These are phyloP conservation scores for Colletotrichum sp. DNA, from an alignment of 2,329 filamentous ascomycete species.

Conservation along the genomic window DNA sequence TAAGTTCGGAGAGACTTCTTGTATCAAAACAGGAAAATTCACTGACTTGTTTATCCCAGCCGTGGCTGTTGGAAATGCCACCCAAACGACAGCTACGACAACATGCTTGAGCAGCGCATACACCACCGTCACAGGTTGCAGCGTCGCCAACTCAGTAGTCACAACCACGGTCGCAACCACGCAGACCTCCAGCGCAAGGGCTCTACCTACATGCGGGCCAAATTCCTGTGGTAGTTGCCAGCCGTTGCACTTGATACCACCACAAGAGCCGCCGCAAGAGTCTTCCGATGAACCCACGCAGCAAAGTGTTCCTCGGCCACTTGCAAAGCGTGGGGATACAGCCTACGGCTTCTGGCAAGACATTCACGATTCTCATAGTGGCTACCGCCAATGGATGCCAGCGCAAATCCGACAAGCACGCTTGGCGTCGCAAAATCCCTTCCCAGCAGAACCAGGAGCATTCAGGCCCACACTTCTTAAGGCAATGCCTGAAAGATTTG, in stretches of 20 bases:
- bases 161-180: not conserved
- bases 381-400: not conserved
- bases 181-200: not conserved
- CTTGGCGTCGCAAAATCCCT: not conserved
- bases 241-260: not conserved
- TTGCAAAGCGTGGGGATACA: not conserved
- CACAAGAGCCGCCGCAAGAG: not conserved
- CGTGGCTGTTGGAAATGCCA: not conserved
- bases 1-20: not conserved
- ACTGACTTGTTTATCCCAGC: not conserved
- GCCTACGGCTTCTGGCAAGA: not conserved
- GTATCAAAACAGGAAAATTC: not conserved
- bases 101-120: not conserved
- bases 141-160: not conserved
- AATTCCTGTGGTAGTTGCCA: not conserved
- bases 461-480: not conserved
- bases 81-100: not conserved
- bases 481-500: not conserved
- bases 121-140: constrained; percentile 10
- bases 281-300: not conserved
- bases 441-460: not conserved
- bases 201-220: not conserved
- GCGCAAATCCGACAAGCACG: not conserved
- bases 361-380: not conserved
- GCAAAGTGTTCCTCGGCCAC: not conserved